phyloP scores from a whole-genome alignment of 805 yeast species.

The Candida vartiovaarae region DNA sequence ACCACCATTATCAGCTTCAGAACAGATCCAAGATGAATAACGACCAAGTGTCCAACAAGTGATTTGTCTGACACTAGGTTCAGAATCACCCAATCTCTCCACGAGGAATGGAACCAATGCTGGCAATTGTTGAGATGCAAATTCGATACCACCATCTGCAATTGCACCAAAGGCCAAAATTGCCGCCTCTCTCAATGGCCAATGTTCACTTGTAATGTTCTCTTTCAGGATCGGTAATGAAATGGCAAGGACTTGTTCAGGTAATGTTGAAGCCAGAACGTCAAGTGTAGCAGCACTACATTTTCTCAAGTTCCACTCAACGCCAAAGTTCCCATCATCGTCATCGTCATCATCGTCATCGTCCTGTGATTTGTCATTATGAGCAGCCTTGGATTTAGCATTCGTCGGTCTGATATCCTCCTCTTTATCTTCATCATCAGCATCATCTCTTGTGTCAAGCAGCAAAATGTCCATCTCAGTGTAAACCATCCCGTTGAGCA shows the following conservation, averaged over 20 bases:
- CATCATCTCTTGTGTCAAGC: conserved; percentile 70
- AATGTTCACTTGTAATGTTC: conserved; percentile 58
- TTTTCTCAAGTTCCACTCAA: conserved; percentile 87
- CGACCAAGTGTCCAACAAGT: conserved; percentile 94
- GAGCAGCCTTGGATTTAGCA: conserved; percentile 50
- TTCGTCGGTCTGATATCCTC: conserved; percentile 84
- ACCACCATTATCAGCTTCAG: conserved; percentile 56
- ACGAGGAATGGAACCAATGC: conserved; percentile 78
- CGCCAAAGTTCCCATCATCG: conserved; percentile 57
- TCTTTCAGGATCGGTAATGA: conserved; percentile 73
- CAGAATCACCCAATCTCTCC: conserved; percentile 64
- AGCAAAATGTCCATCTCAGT: conserved; percentile 71
- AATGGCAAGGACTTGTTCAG: conserved; percentile 57
- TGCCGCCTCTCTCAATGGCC: conserved; percentile 92
- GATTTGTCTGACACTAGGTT: conserved; percentile 86
- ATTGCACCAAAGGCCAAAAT: conserved; percentile 94
- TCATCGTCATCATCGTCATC: conserved; percentile 56
- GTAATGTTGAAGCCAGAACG: conserved; percentile 59
- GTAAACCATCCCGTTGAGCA: conserved; percentile 79
- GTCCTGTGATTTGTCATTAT: conserved; percentile 25
- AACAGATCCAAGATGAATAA: conserved; percentile 74
- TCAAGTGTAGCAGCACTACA: conserved; percentile 94
- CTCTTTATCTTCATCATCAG: conserved; percentile 68
- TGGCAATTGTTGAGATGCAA: conserved; percentile 67
- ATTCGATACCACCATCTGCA: conserved; percentile 78